Evolutionary conservation across 2,329 filamentous ascomycete genomes (phyloP).

Genomic region (Trichoderma oligosporum): DNA sequence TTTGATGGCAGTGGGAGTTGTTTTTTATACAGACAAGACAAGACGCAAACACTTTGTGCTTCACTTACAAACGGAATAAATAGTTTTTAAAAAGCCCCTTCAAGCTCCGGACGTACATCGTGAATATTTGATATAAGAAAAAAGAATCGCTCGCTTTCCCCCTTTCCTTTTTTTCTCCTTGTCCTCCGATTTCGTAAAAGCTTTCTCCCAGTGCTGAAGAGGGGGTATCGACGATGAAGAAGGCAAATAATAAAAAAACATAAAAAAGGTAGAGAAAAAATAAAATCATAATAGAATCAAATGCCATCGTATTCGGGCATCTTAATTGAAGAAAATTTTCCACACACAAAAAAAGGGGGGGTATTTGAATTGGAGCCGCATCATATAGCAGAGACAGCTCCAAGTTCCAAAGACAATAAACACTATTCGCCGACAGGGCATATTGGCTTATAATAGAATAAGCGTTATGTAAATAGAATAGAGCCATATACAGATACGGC

Average conservation of each 20-base stretch:
- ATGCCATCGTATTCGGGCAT: neutral
- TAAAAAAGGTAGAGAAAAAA: neutral
- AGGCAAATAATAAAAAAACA: neutral
- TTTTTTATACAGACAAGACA: neutral
- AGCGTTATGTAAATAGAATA: conserved; percentile 23
- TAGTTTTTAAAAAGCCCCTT: neutral
- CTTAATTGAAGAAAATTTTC: neutral
- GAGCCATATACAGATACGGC: conserved; percentile 16
- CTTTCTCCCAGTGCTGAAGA: conserved; percentile 20
- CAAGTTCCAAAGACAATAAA: conserved; percentile 31
- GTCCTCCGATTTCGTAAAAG: conserved; percentile 19
- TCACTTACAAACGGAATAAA: too few relatives aligned
- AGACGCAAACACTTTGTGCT: too few relatives aligned
- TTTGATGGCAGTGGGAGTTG: neutral
- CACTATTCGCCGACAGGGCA: conserved; percentile 33
- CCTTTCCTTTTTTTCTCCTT: neutral
- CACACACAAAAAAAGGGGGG: neutral
- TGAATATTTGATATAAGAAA: conserved; percentile 4
- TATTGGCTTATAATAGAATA: conserved; percentile 26
- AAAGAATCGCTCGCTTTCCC: conserved; percentile 9
- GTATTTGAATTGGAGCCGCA: neutral
- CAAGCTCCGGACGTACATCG: conserved; percentile 20
- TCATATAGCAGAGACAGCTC: neutral
- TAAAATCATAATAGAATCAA: neutral
- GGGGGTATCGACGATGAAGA: conserved; percentile 25